Conservation (phyloP, 2,329 filamentous ascomycete species). For the Bipolaris zeicola region DNA sequence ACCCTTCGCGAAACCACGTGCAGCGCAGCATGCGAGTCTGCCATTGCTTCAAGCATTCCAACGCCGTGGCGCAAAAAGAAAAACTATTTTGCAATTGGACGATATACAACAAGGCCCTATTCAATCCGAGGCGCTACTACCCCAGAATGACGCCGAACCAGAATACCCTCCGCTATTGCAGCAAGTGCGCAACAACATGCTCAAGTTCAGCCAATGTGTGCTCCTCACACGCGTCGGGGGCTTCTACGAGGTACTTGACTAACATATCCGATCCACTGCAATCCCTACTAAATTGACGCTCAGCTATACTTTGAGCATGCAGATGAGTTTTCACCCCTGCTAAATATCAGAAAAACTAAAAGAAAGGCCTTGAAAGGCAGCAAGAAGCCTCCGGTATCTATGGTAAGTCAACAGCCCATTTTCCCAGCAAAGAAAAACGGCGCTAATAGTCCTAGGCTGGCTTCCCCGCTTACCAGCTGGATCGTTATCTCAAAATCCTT, state of each 20-base stretch:
- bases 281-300: conserved; percentile 12
- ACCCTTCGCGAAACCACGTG: conserved; percentile 39
- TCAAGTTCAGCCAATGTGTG: conserved; percentile 87
- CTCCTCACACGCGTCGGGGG: conserved; percentile 89
- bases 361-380: conserved; percentile 69
- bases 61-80: conserved; percentile 50
- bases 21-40: conserved; percentile 7
- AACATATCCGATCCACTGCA: too few relatives aligned
- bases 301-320: conserved; percentile 93
- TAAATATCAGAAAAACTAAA: conserved; percentile 84
- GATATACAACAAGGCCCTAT: conserved; percentile 64
- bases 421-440: too few relatives aligned
- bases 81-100: conserved; percentile 40
- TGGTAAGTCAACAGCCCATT: conserved; percentile 63
- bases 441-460: conserved; percentile 66
- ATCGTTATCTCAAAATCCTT: conserved; percentile 88
- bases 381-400: conserved; percentile 69
- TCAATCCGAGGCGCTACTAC: conserved; percentile 48
- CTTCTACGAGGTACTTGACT: conserved; percentile 76
- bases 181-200: conserved; percentile 87
- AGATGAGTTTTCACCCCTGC: conserved; percentile 80
- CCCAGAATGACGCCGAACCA: conserved; percentile 55
- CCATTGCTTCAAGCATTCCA: conserved; percentile 27
- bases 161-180: conserved; percentile 86
- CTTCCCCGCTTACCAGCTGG: conserved; percentile 91